Base-by-base conservation (phyloP, 345 rosid genomes). In the Gossypioides kirkii region DNA sequence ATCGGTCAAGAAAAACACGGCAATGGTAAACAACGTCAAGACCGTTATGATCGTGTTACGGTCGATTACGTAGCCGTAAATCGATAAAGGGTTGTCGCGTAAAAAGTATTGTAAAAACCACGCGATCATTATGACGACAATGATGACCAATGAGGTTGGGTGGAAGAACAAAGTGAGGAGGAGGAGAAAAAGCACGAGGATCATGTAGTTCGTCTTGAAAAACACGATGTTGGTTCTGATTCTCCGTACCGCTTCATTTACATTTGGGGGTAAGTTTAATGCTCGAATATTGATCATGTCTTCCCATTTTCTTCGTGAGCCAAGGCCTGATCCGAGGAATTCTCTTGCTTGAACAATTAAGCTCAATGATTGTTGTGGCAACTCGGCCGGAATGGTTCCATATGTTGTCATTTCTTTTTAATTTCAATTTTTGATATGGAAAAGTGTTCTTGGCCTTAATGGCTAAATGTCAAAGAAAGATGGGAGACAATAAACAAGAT, bases 91-190 rank as follows among this genome's bases (percentile, higher is more conserved):
- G 54, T 69, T 81, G 45, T 87, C 86, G 0, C 87, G 75, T 26
- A 83, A 66, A 60, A 86, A 83, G 77, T 84, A 89, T 3, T 88
- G 79, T 81, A 80, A 84, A 56, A 84, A 41, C 92, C 92, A 87
- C 3, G 85, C 77, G 38, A 73, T 42, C 76, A 83, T 73, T 84
- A 81, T 63, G 73, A 82, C 18, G 10, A 79, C 4, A 62, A 87
- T 75, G 79, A 82, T 61, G 8, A 84, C 45, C 71, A 89, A 70
- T 41, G 88, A 82, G 61, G 81, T 17, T 0, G 92, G 94, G 59
- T 83, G 85, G 86, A 84, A 89, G 0, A 90, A 83, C 61, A 87
- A 73, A 84, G 78, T 80, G 80, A 86, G 73, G 76, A 89, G 73
- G 74, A 90, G 77, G 11, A 78, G 62, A 43, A 74, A 28, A 17